Conservation (phyloP, 2,329 filamentous ascomycete species). For the Cryphonectria carpinicola region DNA sequence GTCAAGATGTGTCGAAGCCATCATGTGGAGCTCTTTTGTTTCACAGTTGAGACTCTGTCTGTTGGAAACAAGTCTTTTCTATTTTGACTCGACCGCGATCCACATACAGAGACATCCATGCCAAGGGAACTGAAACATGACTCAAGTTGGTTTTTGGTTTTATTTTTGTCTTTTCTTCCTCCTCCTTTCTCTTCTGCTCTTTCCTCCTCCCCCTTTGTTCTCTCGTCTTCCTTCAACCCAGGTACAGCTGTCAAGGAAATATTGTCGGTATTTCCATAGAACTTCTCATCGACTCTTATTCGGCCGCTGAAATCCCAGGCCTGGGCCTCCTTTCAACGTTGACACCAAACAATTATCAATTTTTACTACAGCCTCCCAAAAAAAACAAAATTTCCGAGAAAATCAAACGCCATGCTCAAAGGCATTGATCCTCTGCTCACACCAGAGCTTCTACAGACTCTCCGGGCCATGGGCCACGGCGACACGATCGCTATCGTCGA, state of each 20-base stretch:
- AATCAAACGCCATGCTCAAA: slow-evolving; percentile 12
- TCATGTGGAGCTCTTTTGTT: background rate
- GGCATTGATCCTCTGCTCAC: slow-evolving; percentile 18
- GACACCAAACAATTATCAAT: background rate
- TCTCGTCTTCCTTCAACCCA: background rate
- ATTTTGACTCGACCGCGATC: background rate
- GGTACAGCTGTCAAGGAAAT: background rate
- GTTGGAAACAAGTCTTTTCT: background rate
- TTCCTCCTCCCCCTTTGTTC: no score
- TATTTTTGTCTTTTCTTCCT: background rate
- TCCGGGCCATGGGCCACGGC: slow-evolving; percentile 20
- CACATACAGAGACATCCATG: background rate
- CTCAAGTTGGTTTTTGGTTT: background rate
- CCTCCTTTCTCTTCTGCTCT: background rate
- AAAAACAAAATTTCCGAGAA: background rate
- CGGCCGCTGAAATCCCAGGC: background rate
- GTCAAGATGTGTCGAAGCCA: background rate
- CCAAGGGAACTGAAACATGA: slow-evolving; percentile 10
- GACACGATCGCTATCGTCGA: slow-evolving; percentile 17
- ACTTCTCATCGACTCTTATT: no score
- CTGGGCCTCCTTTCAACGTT: background rate
- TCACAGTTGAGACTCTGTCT: background rate
- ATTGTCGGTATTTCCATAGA: background rate
- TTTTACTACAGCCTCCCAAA: background rate
- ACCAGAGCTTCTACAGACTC: slow-evolving; percentile 11